A percentile compares a stretch with the other conserved stretches of the same genome.
These are phyloP conservation scores for Rhynchospora breviuscula DNA, from an alignment of 176 grass and related monocot genomes.

Conservation along the genomic window DNA sequence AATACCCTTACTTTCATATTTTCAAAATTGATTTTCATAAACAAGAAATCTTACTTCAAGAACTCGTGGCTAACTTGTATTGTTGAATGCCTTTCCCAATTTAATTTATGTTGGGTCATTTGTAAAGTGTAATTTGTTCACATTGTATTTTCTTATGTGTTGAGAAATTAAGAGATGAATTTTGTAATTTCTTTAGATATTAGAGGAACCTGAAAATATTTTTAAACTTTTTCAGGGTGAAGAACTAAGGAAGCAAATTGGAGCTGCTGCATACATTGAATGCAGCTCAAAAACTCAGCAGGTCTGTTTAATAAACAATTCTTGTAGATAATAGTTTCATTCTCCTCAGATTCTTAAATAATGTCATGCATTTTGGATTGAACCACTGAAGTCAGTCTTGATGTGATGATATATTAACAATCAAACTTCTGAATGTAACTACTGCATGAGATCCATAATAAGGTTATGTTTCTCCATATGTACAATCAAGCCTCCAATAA, in stretches of 20 bases:
- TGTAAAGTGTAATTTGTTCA: too few species aligned
- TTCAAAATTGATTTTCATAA: neutral
- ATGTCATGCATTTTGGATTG: neutral
- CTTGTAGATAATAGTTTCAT: neutral
- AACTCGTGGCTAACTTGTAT: too few species aligned
- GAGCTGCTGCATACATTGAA: constrained; percentile 70
- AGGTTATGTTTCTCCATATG: neutral
- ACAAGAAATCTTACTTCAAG: too few species aligned
- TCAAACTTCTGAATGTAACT: neutral
- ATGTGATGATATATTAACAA: neutral
- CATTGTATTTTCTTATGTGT: too few species aligned
- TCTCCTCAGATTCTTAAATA: neutral
- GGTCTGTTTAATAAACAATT: constrained; percentile 20
- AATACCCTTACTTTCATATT: neutral
- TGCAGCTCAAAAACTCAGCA: constrained; percentile 91
- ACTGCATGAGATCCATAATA: neutral
- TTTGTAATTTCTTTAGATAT: neutral
- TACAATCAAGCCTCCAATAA: neutral
- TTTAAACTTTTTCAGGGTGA: constrained; percentile 43
- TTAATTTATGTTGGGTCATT: too few species aligned
- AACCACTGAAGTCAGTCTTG: neutral
- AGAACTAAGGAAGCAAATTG: constrained; percentile 84
- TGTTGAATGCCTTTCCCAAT: too few species aligned
- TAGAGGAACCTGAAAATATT: neutral
- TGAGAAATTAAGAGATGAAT: neutral